Percentiles rank a stretch among this genome's conserved stretches.
phyloP scores from a whole-genome alignment of 2,329 filamentous ascomycete species.

The Ophiostoma sp. region DNA sequence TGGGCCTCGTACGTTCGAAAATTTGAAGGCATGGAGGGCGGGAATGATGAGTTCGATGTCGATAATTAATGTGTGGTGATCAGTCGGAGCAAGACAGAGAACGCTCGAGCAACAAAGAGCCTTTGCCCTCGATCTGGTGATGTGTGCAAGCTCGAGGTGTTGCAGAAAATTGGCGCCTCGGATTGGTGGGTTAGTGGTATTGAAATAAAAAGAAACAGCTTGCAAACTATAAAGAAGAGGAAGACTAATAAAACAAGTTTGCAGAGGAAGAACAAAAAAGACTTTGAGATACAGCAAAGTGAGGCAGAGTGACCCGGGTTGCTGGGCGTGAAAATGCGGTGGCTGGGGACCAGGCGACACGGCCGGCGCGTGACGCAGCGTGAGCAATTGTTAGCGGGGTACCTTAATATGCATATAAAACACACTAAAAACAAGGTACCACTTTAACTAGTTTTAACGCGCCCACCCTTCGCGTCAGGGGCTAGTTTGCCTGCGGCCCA shows the following conservation, averaged over 20 bases:
- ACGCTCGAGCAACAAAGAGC: neutral
- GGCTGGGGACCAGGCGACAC: slow-evolving; percentile 24
- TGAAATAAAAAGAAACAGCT: neutral
- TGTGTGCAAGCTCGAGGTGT: neutral
- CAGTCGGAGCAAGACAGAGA: neutral
- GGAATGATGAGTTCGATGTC: neutral
- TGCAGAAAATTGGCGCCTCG: neutral
- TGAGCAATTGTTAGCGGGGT: slow-evolving; percentile 19
- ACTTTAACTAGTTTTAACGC: slow-evolving; percentile 17
- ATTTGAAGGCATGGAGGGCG: slow-evolving; percentile 42
- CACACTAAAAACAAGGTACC: slow-evolving; percentile 6
- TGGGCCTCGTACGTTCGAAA: slow-evolving; percentile 57
- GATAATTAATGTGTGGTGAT: neutral
- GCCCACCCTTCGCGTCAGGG: slow-evolving; percentile 8
- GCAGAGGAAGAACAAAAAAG: neutral
- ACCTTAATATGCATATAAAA: neutral
- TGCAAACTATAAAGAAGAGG: neutral
- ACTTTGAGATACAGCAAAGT: neutral
- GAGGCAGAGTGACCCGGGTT: neutral
- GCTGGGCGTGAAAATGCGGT: slow-evolving; percentile 20
- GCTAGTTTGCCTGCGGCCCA: neutral
- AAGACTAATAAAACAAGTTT: neutral
- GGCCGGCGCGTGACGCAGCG: slow-evolving; percentile 18
- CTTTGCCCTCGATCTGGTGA: neutral
- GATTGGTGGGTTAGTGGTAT: neutral